Evolutionary conservation across 441 rosid genomes (phyloP), one percentile per base, ranked within the genome.

Genomic region (Erodium moschatum): DNA sequence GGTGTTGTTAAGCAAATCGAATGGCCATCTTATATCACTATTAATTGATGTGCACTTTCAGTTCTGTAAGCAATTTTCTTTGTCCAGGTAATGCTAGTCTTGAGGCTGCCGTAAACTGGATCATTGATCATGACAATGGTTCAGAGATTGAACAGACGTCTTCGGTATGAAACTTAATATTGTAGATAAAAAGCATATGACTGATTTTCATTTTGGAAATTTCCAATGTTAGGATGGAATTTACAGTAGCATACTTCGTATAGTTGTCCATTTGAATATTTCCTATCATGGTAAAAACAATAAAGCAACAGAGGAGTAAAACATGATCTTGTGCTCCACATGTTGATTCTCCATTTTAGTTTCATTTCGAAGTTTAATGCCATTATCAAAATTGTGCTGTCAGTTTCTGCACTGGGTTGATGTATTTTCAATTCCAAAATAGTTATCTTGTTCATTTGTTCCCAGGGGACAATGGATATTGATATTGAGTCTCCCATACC

Each of bases 401-500:
- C 11, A 5, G 46, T 40, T 6, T 44, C 50, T 11, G n/a, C n/a
- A 10, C 12, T 44, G 0, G 12, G 38, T 1, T 33, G 38, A 33
- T 33, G 38, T 33, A 33, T 56, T 56, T 56, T 56, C 62, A 18
- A 16, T 56, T 19, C 7, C 67, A 70, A 70, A 65, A 69, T 21
- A 33, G 7, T 58, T 6, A 62, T 29, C 31, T 69, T 73, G 69
- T 70, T 68, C 52, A 7, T n/a, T 74, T 67, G 48, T 52, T 67
- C 73, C 40, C 79, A 92, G 96, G 80, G 82, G 64, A 89, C 81
- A 44, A 71, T 87, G 42, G 82, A 86, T 75, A 74, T 92, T 70
- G 96, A 83, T 77, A 85, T 92, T 64, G 85, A 85, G 66, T 81
- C 85, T 74, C 81, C 89, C 65, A 81, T 65, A 62, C 85, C 87